Evolutionary conservation across 2,329 filamentous ascomycete genomes (phyloP).

Genomic region (Aspergillus candidus): DNA sequence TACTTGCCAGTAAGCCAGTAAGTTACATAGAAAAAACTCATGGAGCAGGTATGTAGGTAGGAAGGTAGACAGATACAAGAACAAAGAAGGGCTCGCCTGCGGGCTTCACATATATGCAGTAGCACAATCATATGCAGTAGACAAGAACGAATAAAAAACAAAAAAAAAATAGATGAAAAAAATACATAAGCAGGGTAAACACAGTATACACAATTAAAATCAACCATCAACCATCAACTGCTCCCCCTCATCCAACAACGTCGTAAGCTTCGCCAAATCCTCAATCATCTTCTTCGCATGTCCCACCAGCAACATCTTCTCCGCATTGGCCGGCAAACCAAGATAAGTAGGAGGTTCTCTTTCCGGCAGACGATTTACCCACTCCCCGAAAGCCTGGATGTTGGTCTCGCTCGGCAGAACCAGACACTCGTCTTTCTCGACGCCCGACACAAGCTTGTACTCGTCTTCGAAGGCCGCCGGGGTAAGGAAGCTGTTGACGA

Average conservation of each 20-base stretch:
- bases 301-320: conserved; percentile 87
- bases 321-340: conserved; percentile 87
- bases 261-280: conserved; percentile 77
- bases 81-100: conserved; percentile 5
- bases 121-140: conserved; percentile 2
- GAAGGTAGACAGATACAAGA: conserved; percentile 1
- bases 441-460: conserved; percentile 74
- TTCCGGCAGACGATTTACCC: conserved; percentile 89
- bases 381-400: conserved; percentile 78
- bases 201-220: conserved; percentile 9
- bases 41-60: not conserved
- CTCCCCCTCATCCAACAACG: conserved; percentile 89
- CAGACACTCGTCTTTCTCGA: conserved; percentile 55
- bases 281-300: conserved; percentile 78
- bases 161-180: conserved; percentile 4
- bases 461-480: conserved; percentile 87
- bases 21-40: too few species aligned
- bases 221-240: conserved; percentile 67
- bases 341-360: conserved; percentile 93
- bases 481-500: conserved; percentile 75
- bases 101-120: conserved; percentile 2
- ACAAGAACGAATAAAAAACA: conserved; percentile 10
- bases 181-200: conserved; percentile 1
- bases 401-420: conserved; percentile 73
- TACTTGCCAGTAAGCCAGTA: too few species aligned